These are phyloP conservation scores for Entophlyctis luteolus DNA, from an alignment of 192 early-diverging fungal genomes.

Conservation along the genomic window DNA sequence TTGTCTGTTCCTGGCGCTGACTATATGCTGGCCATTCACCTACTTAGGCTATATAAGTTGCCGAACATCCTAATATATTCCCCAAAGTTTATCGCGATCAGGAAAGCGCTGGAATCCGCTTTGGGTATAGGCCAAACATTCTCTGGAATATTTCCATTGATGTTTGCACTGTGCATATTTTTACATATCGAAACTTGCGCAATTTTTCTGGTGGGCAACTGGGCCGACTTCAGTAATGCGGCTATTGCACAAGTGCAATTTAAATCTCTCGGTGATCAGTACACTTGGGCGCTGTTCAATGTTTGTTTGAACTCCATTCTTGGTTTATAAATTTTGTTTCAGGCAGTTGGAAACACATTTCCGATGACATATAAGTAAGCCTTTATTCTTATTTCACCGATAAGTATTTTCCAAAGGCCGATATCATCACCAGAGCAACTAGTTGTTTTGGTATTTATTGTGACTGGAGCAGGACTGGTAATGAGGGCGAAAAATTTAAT, in stretches of 20 bases:
- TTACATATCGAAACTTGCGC: constrained; percentile 40
- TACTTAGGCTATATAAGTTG: constrained; percentile 3
- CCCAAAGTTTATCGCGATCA: not conserved
- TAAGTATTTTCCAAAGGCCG: constrained; percentile 23
- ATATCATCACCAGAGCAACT: constrained; percentile 28
- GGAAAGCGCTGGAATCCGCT: not conserved
- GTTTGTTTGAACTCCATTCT: constrained; percentile 11
- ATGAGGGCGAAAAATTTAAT: not conserved
- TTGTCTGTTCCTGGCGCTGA: not conserved
- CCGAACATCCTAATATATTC: constrained; percentile 2
- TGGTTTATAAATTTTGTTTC: not conserved
- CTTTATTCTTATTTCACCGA: too few species aligned
- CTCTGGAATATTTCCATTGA: constrained; percentile 33
- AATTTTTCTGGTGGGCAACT: constrained; percentile 28
- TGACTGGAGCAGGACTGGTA: constrained; percentile 31
- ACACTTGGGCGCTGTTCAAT: constrained; percentile 33
- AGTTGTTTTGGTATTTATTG: constrained; percentile 28
- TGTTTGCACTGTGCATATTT: constrained; percentile 26
- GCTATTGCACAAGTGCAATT: constrained; percentile 3
- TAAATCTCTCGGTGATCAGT: constrained; percentile 31
- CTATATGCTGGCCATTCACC: not conserved
- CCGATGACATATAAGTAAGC: constrained; percentile 29
- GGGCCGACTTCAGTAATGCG: constrained; percentile 13
- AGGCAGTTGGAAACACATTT: constrained; percentile 36
- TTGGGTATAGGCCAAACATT: constrained; percentile 39